Percentiles rank a stretch among this genome's conserved stretches.
These are phyloP conservation scores for Exophiala sp. DNA, from an alignment of 2,329 filamentous ascomycete genomes.

Conservation along the genomic window DNA sequence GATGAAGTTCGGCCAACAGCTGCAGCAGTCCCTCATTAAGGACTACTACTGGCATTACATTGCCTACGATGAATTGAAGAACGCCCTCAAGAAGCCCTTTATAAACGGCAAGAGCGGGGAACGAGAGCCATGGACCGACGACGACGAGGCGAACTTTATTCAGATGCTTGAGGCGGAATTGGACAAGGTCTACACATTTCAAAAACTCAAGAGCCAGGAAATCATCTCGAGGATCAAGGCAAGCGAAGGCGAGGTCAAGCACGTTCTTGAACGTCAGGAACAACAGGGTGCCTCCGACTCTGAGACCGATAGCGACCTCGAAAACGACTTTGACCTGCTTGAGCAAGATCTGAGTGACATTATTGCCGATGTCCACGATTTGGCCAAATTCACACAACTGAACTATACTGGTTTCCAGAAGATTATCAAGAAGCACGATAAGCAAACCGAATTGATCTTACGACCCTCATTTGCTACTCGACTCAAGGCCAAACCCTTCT, in stretches of 20 bases:
- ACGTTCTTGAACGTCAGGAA: conserved; percentile 75
- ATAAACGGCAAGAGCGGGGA: conserved; percentile 50
- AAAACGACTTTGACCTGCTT: conserved; percentile 90
- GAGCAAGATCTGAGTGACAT: conserved; percentile 96
- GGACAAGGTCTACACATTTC: conserved; percentile 96
- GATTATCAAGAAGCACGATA: conserved; percentile 99
- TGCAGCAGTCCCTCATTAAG: conserved; percentile 90
- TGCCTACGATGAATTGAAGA: conserved; percentile 91
- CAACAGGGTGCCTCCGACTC: conserved; percentile 39
- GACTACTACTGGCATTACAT: conserved; percentile 99
- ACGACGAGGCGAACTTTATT: conserved; percentile 87
- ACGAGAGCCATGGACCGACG: conserved; percentile 75
- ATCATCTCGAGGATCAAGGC: conserved; percentile 85
- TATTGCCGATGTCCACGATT: conserved; percentile 95
- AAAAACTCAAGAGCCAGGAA: conserved; percentile 95
- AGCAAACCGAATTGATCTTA: conserved; percentile 89
- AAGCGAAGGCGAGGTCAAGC: conserved; percentile 83
- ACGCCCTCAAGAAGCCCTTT: conserved; percentile 72
- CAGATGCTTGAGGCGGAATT: conserved; percentile 82
- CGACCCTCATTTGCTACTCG: conserved; percentile 94
- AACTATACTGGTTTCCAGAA: conserved; percentile 99
- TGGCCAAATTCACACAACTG: conserved; percentile 96
- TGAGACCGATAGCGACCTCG: conserved; percentile 46
- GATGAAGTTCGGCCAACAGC: conserved; percentile 79
- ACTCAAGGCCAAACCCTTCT: conserved; percentile 94